Conservation (phyloP, 2,329 filamentous ascomycete species). For the Dactylella cylindrospora region DNA sequence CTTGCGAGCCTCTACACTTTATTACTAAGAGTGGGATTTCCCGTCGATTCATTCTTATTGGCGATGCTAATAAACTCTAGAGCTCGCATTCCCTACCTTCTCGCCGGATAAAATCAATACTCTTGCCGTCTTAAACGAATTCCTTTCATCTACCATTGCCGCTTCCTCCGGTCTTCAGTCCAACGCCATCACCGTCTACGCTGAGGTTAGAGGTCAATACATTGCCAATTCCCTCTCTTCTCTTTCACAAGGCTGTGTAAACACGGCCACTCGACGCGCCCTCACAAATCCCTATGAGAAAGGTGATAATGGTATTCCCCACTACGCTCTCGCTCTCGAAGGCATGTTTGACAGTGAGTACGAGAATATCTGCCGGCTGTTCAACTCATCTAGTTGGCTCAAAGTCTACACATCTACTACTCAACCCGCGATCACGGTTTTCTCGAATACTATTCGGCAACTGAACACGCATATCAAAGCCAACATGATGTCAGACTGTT, state of each 20-base stretch:
- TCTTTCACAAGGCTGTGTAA: conserved; percentile 79
- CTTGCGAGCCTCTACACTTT: conserved; percentile 86
- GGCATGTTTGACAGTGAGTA: conserved; percentile 85
- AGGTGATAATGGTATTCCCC: conserved; percentile 87
- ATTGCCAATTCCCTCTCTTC: conserved; percentile 80
- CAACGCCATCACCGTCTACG: conserved; percentile 70
- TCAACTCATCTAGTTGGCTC: conserved; percentile 80
- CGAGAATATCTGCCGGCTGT: conserved; percentile 84
- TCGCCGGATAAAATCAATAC: conserved; percentile 68
- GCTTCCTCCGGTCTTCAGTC: conserved; percentile 48
- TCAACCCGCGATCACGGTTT: conserved; percentile 73
- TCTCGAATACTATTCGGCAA: conserved; percentile 81
- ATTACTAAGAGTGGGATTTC: conserved; percentile 74
- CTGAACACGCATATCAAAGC: conserved; percentile 85
- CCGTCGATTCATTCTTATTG: conserved; percentile 1
- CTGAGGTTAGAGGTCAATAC: conserved; percentile 82
- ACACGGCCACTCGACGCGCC: conserved; percentile 69
- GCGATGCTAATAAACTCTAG: conserved; percentile 50
- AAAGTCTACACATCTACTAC: conserved; percentile 77
- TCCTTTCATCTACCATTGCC: conserved; percentile 48
- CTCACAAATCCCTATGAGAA: conserved; percentile 75
- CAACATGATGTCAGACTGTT: conserved; percentile 88
- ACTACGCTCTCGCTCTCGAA: conserved; percentile 84
- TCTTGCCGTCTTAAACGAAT: conserved; percentile 47
- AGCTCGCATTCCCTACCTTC: conserved; percentile 75